phyloP scores from a whole-genome alignment of 768 basidiomycete species.

The Podaxis sp. region DNA sequence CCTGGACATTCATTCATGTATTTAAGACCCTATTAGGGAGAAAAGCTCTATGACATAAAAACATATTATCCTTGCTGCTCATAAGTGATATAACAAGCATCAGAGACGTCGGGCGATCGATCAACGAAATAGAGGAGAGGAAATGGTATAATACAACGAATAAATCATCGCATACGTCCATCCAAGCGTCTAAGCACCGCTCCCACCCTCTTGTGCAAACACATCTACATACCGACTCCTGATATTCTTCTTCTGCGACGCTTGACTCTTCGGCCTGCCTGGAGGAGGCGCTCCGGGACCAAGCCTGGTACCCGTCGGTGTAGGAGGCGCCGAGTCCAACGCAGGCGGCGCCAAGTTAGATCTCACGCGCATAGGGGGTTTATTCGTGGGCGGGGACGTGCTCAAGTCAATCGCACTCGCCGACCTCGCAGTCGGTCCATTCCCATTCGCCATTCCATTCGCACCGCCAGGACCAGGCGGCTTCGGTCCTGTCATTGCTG shows the following conservation, averaged over 20 bases:
- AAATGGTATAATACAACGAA: slow-evolving; percentile 14
- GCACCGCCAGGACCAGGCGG: slow-evolving; percentile 5
- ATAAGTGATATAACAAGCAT: not conserved
- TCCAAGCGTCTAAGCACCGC: slow-evolving; percentile 21
- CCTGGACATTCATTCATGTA: slow-evolving; percentile 10
- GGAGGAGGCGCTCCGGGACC: slow-evolving; percentile 54
- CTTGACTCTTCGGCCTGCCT: slow-evolving; percentile 54
- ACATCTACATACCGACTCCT: slow-evolving; percentile 89
- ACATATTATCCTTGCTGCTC: slow-evolving; percentile 1
- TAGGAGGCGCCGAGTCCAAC: slow-evolving; percentile 46
- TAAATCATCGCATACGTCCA: slow-evolving; percentile 19
- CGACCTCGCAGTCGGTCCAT: slow-evolving; percentile 50
- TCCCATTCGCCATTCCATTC: slow-evolving; percentile 6
- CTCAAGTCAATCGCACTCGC: slow-evolving; percentile 65
- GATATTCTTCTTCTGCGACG: slow-evolving; percentile 67
- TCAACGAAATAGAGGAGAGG: slow-evolving; percentile 13
- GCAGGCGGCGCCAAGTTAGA: slow-evolving; percentile 61
- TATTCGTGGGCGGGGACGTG: slow-evolving; percentile 50
- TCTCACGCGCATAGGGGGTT: slow-evolving; percentile 51
- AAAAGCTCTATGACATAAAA: slow-evolving; percentile 18
- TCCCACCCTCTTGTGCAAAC: slow-evolving; percentile 57
- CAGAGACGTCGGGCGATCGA: slow-evolving; percentile 15
- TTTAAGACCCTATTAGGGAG: slow-evolving; percentile 4
- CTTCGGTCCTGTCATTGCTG: slow-evolving; percentile 48
- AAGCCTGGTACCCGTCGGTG: slow-evolving; percentile 45